Percentiles rank a stretch among this genome's conserved stretches.
These are phyloP conservation scores for Fragaria nilgerrensis DNA, from an alignment of 306 rosid genomes.

Conservation along the genomic window DNA sequence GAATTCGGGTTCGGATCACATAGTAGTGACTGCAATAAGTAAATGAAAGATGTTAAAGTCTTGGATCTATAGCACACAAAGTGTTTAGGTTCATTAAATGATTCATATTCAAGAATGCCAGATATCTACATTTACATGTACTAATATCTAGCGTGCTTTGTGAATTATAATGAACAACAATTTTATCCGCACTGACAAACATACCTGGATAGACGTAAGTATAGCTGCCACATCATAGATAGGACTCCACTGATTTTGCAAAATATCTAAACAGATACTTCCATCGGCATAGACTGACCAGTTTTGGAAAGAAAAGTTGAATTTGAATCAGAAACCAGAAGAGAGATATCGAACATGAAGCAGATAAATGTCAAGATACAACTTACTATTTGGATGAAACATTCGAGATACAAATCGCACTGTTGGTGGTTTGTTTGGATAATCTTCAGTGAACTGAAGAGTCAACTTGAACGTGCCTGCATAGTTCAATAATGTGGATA, in stretches of 20 bases:
- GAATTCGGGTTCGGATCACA: slow-evolving; percentile 98
- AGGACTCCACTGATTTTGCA: slow-evolving; percentile 98
- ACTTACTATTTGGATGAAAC: slow-evolving; percentile 95
- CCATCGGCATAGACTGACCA: slow-evolving; percentile 94
- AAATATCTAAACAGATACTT: slow-evolving; percentile 92
- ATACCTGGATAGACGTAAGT: slow-evolving; percentile 96
- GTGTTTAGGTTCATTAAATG: not conserved
- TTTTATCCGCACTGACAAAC: not conserved
- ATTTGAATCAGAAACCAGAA: slow-evolving; percentile 1
- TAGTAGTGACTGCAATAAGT: slow-evolving; percentile 67
- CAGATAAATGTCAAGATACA: not conserved
- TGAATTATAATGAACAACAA: not conserved
- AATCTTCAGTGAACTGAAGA: slow-evolving; percentile 83
- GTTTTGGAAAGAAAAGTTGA: slow-evolving; percentile 16
- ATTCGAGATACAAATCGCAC: slow-evolving; percentile 89
- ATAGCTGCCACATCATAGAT: slow-evolving; percentile 96
- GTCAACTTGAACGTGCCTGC: slow-evolving; percentile 92
- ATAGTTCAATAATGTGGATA: not conserved
- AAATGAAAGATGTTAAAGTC: not conserved
- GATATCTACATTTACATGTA: not conserved
- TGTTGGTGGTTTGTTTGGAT: slow-evolving; percentile 91
- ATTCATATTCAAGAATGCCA: not conserved
- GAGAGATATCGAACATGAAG: not conserved
- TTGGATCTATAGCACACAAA: not conserved
- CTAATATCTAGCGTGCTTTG: not conserved